Base-by-base conservation (phyloP, 768 basidiomycete species). In the Suillus americanus region DNA sequence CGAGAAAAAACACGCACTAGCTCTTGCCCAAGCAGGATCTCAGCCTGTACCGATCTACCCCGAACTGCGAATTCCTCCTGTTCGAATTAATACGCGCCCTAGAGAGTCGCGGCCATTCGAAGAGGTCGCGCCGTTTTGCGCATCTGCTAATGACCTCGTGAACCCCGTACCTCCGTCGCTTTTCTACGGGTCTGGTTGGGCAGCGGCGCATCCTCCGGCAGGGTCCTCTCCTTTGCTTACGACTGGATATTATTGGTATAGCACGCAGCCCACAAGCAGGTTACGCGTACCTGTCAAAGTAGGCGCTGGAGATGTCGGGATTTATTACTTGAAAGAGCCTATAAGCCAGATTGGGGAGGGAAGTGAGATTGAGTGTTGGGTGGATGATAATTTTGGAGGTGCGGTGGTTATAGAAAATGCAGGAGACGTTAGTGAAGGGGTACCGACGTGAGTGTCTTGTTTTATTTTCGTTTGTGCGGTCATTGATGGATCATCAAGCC, bases 71-170 rank as follows among this genome's bases (percentile, higher is more conserved):
- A 77, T 97, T 4, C 97, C 96, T 4, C 82, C 85, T 0, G 83
- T 85, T 38, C 84, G 93, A 9, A 89, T 98, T 75, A 85, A 83
- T 64, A 85, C 87, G 7, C 86, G 84, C 3, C 92, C 92, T 3
- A 78, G 77, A 64, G 78, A 74, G 1, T 68, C 74, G 14, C 76
- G 79, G 1, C 81, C 86, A 4, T 97, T 91, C 75, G 86, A 92
- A 74, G 97, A 99, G 76, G 86, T 97, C 60, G 83, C 87, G 45
- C 97, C 97, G 8, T 95, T 84, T 79, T 99, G 97, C 76, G 95
- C 94, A 0, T 90, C 89, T 25, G 97, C 97, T n/a, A 97, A 98
- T 77, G 96, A 99, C 75, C 82, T 99, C 60, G 94, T 99, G 77
- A 98, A 99, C 79, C 97, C 97, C 1, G 83, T 99, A 0, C 97